Base-by-base conservation (phyloP, 2,329 filamentous ascomycete species). In the Aspergillus fumigatiaffinis region DNA sequence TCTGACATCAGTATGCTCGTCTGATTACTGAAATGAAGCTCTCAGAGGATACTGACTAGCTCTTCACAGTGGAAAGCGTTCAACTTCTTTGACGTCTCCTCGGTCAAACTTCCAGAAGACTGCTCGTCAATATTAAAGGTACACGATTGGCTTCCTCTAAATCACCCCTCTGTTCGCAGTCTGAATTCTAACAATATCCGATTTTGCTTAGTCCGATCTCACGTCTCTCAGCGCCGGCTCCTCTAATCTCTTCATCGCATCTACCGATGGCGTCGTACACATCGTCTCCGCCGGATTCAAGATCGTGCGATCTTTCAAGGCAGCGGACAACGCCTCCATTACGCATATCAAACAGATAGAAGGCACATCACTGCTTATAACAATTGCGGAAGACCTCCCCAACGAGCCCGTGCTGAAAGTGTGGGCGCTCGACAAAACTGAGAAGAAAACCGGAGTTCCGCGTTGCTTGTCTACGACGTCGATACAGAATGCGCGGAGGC, bases 1-100 rank as follows among this genome's bases (percentile, higher is more conserved):
- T 67, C 57, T 77, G 68, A 76, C 73, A 70, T 77, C 75, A 68
- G 75, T 77, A 69, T 57, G 66, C 10, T 9, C 1, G 4, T 2
- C 9, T 5, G 32, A 3, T 3, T 3, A 17, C 23, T 9, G 5
- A 3, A 10, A 38, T 17, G 14, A 46, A 23, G 2, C n/a, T 4
- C 10, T 29, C 17, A 14, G 23, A 25, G 26, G 53, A 62, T 47
- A 63, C 53, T 62, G 35, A 63, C 51, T 3, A 28, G 12, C 9
- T 38, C n/a, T 41, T 4, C 8, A 7, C 63, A 96, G 93, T 97
- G 94, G 93, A 97, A 97, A 89, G 88, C 89, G 67, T 99, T 99
- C 81, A 92, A 96, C 83, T 99, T 99, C 87, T 97, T 99, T 84
- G 91, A 97, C 78, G 91, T 96, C 75, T 87, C 87, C 73, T 88